These are phyloP conservation scores for Seminavis robusta DNA, from an alignment of 108 stramenopile species.

Conservation along the genomic window DNA sequence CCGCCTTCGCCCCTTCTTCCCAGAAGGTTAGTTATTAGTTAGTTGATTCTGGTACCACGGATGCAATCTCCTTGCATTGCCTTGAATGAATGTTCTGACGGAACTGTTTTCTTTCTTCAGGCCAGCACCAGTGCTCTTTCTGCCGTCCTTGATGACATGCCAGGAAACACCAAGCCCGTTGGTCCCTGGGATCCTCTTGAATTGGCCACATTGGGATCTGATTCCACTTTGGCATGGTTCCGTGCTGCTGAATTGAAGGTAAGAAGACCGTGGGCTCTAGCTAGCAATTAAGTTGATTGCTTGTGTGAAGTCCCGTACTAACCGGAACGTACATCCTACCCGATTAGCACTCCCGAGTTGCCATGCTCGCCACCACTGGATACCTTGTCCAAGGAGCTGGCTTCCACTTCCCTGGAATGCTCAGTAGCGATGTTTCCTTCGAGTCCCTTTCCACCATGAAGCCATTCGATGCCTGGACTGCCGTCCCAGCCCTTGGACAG, in stretches of 20 bases:
- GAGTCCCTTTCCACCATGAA: slow-evolving; percentile 66
- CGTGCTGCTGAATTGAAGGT: slow-evolving; percentile 81
- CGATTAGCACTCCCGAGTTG: slow-evolving; percentile 77
- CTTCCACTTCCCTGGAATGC: slow-evolving; percentile 74
- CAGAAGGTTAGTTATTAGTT: slow-evolving; percentile 1
- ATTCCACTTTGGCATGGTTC: slow-evolving; percentile 78
- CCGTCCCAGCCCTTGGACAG: slow-evolving; percentile 70
- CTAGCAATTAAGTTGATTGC: too few species aligned
- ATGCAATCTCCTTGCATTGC: too few species aligned
- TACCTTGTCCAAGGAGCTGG: slow-evolving; percentile 60
- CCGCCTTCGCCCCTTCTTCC: slow-evolving; percentile 32
- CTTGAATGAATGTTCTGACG: too few species aligned
- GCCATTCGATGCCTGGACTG: slow-evolving; percentile 73
- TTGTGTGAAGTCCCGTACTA: too few species aligned
- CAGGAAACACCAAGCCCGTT: slow-evolving; percentile 61
- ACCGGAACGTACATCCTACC: too few species aligned
- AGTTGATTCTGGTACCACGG: too few species aligned
- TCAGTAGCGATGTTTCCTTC: slow-evolving; percentile 61
- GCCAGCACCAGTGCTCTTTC: too few species aligned
- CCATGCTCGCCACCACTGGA: slow-evolving; percentile 71
- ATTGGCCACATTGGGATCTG: slow-evolving; percentile 56
- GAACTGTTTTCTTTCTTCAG: slow-evolving; percentile 12
- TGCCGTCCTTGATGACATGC: slow-evolving; percentile 41
- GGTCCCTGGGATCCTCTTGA: slow-evolving; percentile 64
- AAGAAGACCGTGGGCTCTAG: too few species aligned